Evolutionary conservation across 257 asterid species (phyloP).

Genomic region (Jacaranda mimosifolia): DNA sequence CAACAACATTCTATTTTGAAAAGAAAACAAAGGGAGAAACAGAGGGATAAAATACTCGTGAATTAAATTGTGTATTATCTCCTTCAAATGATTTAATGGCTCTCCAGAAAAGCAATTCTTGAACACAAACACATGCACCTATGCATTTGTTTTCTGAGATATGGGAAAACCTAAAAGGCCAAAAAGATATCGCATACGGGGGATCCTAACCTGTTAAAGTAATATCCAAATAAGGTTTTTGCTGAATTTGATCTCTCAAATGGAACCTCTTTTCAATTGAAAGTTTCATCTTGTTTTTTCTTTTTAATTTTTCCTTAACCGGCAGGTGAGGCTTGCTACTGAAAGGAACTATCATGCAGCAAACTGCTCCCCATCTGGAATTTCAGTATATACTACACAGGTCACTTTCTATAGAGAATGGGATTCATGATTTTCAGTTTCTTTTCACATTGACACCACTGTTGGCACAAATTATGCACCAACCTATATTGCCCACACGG

Average conservation of each 20-base stretch:
- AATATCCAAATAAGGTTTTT: conserved; percentile 11
- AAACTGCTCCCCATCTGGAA: neutral
- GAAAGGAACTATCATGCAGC: neutral
- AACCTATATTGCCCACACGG: neutral
- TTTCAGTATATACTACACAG: neutral
- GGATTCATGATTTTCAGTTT: conserved; percentile 18
- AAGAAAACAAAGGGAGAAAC: neutral
- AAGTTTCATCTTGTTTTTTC: neutral
- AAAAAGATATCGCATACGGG: neutral
- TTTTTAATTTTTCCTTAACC: neutral
- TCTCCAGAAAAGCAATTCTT: conserved; percentile 3
- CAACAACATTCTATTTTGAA: conserved; percentile 31
- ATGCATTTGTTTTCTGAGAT: neutral
- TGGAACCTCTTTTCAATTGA: no score
- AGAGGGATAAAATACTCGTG: conserved; percentile 5
- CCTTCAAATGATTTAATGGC: conserved; percentile 27
- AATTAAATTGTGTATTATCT: neutral
- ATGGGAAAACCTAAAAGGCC: neutral
- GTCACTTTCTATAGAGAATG: neutral
- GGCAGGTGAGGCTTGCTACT: neutral
- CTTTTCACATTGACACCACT: neutral
- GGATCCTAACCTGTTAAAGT: neutral
- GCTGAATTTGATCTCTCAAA: neutral
- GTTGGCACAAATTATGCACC: neutral
- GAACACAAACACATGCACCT: neutral